These are phyloP conservation scores for Paecilomyces sp. DNA, from an alignment of 2,329 filamentous ascomycete species.

Conservation along the genomic window DNA sequence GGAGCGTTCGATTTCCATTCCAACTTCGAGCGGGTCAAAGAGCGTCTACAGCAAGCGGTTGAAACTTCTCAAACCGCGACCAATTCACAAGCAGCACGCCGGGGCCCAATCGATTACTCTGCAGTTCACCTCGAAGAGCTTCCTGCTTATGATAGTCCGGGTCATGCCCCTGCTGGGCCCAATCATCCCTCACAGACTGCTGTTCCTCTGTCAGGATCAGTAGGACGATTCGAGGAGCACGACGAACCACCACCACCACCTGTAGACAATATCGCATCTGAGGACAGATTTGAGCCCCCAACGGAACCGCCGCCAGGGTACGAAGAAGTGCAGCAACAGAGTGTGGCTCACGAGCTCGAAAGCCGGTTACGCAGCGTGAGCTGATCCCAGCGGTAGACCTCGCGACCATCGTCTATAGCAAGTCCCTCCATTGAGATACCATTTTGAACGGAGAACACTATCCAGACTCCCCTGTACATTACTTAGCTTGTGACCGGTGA, in stretches of 20 bases:
- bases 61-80: slow-evolving; percentile 57
- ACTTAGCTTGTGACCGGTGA: neutral
- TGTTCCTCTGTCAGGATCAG: neutral
- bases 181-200: neutral
- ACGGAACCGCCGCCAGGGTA: slow-evolving; percentile 83
- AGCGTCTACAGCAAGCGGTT: slow-evolving; percentile 72
- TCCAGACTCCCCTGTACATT: neutral
- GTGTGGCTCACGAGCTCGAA: slow-evolving; percentile 67
- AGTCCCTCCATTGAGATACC: neutral
- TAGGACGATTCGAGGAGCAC: neutral
- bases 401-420: neutral
- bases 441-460: neutral
- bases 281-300: slow-evolving; percentile 41
- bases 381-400: slow-evolving; percentile 8
- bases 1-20: slow-evolving; percentile 89
- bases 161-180: slow-evolving; percentile 21
- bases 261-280: slow-evolving; percentile 15
- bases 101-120: slow-evolving; percentile 47
- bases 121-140: slow-evolving; percentile 76
- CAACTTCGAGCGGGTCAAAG: slow-evolving; percentile 75
- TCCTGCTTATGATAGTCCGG: slow-evolving; percentile 71
- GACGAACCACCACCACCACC: slow-evolving; percentile 1
- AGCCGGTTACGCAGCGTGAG: slow-evolving; percentile 38
- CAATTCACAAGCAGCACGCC: slow-evolving; percentile 48
- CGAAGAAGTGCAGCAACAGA: slow-evolving; percentile 81